phyloP scores from a whole-genome alignment of 805 yeast species.

The Metschnikowia hibisci region DNA sequence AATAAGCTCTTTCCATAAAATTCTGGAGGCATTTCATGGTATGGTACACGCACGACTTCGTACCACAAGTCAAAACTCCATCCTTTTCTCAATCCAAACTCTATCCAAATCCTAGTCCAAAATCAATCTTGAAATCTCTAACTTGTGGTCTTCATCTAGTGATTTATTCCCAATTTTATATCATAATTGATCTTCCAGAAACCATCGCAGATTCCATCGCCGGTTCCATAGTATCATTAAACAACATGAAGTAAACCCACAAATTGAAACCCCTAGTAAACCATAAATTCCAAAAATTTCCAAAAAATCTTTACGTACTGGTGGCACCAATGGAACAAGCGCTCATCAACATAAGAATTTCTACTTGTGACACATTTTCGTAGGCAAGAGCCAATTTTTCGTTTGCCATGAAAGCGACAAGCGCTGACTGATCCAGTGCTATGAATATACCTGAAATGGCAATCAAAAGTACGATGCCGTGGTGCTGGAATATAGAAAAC shows the following conservation, averaged over 20 bases:
- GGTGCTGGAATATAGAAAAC: constrained; percentile 6
- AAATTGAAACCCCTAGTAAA: too few species aligned
- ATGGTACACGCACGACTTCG: too few species aligned
- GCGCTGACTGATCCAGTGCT: constrained; percentile 28
- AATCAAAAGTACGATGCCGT: constrained; percentile 15
- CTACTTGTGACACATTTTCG: constrained; percentile 20
- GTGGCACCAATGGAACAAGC: constrained; percentile 36
- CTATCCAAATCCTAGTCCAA: background rate
- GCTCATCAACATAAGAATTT: constrained; percentile 24
- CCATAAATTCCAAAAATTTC: background rate
- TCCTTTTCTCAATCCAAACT: too few species aligned
- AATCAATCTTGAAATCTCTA: background rate
- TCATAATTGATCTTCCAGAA: too few species aligned
- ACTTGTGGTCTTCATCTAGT: background rate
- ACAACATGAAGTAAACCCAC: too few species aligned
- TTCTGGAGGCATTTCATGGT: too few species aligned
- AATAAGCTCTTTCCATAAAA: too few species aligned
- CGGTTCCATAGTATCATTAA: too few species aligned
- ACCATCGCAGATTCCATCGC: too few species aligned
- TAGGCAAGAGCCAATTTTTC: constrained; percentile 20
- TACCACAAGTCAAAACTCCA: too few species aligned
- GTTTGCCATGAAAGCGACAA: constrained; percentile 20
- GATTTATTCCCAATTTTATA: too few species aligned
- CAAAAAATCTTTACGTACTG: constrained; percentile 16
- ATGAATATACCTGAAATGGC: constrained; percentile 27